Base-by-base conservation (phyloP, 139 green algal species). In the Spirogloea muscicola region DNA sequence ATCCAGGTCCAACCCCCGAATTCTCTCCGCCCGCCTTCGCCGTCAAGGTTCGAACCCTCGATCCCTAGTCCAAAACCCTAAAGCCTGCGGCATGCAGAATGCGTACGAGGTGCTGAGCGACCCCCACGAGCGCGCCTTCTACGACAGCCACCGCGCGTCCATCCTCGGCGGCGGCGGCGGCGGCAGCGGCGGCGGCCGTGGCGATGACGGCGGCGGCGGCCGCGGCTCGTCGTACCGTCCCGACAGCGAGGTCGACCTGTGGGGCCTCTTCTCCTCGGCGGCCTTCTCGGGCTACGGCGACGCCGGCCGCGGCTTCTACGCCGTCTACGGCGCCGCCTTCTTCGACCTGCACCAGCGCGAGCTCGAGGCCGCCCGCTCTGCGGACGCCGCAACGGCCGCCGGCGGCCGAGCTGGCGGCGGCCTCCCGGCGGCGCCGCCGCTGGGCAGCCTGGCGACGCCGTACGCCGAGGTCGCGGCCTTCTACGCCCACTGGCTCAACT, bases 71-170 rank as follows among this genome's bases (percentile, higher is more conserved):
- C n/a, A n/a, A n/a, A n/a, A n/a, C n/a, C n/a, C n/a, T n/a, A n/a
- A n/a, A n/a, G n/a, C n/a, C n/a, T n/a, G n/a, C n/a, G n/a, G n/a
- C n/a, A n/a, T n/a, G n/a, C 75, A 82, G 2, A 97, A 96, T 67
- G 93, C 94, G 0, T 98, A 95, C 41, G 94, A 98, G 70, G 86
- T 98, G 36, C 77, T 98, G 31, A 92, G 74, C 49, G 93, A 98
- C 86, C 86, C 88, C 58, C 88, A 96, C 72, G 93, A 97, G 85
- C 83, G 90, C 3, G 86, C 89, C 6, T 97, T 90, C 91, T 98
- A 98, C 80, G 93, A 98, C 83, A 68, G 61, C 29, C 93, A 97
- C 68, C 69, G 91, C 0, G 90, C 96, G 10, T 83, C 88, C 33
- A 96, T 98, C 74, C 74, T 97, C 46, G 73, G 79, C 16, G 90